These are phyloP conservation scores for Mycocentrospora acerina DNA, from an alignment of 2,329 filamentous ascomycete species.

Conservation along the genomic window DNA sequence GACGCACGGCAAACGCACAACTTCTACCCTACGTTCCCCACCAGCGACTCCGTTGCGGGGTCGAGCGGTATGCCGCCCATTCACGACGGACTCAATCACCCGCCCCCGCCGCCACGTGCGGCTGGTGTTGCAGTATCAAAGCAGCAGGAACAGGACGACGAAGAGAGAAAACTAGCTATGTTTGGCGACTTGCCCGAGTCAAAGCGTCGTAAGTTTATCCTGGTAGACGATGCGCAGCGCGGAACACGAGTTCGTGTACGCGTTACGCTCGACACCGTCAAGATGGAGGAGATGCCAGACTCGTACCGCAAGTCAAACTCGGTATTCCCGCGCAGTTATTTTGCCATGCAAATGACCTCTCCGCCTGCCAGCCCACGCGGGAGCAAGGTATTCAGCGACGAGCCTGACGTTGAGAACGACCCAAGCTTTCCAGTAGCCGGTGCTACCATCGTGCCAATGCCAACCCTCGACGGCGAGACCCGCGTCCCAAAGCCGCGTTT, in stretches of 20 bases:
- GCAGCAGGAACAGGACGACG: constrained; percentile 55
- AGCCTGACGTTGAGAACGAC: constrained; percentile 48
- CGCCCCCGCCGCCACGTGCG: constrained; percentile 44
- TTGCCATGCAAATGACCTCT: constrained; percentile 88
- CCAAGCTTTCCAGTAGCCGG: constrained; percentile 45
- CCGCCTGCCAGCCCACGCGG: constrained; percentile 75
- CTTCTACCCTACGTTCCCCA: constrained; percentile 72
- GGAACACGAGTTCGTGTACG: constrained; percentile 81
- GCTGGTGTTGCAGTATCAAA: constrained; percentile 47
- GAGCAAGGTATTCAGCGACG: constrained; percentile 72
- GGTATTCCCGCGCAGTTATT: constrained; percentile 89
- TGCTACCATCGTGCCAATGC: constrained; percentile 51
- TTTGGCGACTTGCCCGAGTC: constrained; percentile 87
- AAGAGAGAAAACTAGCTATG: constrained; percentile 66
- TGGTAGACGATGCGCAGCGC: constrained; percentile 81
- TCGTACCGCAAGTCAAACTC: constrained; percentile 88
- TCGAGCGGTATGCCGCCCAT: constrained; percentile 65
- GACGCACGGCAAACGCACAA: constrained; percentile 74
- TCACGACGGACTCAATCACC: constrained; percentile 57
- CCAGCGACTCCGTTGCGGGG: constrained; percentile 55
- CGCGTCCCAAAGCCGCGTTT: constrained; percentile 76
- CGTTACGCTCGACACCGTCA: constrained; percentile 88
- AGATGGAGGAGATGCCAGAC: constrained; percentile 94
- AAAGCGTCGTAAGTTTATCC: constrained; percentile 94
- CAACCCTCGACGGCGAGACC: constrained; percentile 67